Evolutionary conservation across 2,329 filamentous ascomycete genomes (phyloP).

Genomic region (Diaporthe caulivora): DNA sequence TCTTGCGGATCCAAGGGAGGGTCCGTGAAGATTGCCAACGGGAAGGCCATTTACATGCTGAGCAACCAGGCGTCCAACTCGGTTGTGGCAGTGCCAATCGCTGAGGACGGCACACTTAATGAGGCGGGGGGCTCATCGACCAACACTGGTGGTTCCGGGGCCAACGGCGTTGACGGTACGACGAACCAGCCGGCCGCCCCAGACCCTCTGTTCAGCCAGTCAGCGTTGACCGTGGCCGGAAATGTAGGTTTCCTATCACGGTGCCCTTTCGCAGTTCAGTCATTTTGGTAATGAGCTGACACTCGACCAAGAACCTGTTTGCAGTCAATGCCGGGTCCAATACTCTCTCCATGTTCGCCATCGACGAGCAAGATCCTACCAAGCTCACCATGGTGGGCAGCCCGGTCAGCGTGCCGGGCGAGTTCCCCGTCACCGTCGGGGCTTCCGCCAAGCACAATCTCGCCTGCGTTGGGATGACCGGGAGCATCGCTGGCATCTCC

Average conservation of each 20-base stretch:
- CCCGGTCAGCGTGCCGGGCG: constrained; percentile 58
- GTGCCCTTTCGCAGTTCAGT: not conserved
- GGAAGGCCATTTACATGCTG: constrained; percentile 67
- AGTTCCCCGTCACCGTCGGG: constrained; percentile 66
- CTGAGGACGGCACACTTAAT: constrained; percentile 57
- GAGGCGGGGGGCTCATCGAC: constrained; percentile 54
- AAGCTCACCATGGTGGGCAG: constrained; percentile 58
- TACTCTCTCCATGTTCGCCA: constrained; percentile 62
- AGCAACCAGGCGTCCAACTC: constrained; percentile 64
- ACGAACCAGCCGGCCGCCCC: constrained; percentile 55
- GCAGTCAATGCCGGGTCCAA: constrained; percentile 68
- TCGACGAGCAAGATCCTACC: constrained; percentile 56
- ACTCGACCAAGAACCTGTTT: constrained; percentile 59
- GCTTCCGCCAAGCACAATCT: constrained; percentile 57
- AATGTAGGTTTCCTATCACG: constrained; percentile 54
- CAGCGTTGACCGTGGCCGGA: constrained; percentile 61
- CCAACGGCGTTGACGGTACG: constrained; percentile 52
- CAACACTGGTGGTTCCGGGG: constrained; percentile 61
- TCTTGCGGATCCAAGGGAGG: constrained; percentile 13
- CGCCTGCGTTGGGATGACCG: constrained; percentile 61
- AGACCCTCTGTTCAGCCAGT: constrained; percentile 66
- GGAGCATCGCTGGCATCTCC: constrained; percentile 58
- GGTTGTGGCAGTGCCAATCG: constrained; percentile 63
- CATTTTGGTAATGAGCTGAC: not conserved
- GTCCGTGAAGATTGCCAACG: constrained; percentile 30